Conservation (phyloP, 2,329 filamentous ascomycete genomes). For the Colletotrichum lini region DNA sequence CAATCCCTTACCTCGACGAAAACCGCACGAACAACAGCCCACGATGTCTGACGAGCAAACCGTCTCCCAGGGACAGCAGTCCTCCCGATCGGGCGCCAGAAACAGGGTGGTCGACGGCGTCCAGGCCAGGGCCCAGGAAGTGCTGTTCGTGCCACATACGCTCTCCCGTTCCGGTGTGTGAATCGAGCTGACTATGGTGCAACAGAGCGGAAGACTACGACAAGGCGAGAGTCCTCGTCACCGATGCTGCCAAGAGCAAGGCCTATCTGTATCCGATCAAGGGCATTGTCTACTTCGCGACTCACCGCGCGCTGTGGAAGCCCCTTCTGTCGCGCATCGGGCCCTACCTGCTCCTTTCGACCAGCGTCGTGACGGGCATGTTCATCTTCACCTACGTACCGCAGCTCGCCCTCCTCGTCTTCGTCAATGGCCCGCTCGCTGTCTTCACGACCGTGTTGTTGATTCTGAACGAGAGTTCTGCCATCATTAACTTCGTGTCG, state of each 20-base stretch:
- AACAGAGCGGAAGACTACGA: conserved; percentile 78
- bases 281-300: conserved; percentile 73
- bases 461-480: conserved; percentile 74
- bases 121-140: conserved; percentile 63
- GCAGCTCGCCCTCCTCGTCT: conserved; percentile 84
- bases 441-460: conserved; percentile 80
- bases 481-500: conserved; percentile 69
- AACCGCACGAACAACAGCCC: not conserved
- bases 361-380: conserved; percentile 82
- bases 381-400: conserved; percentile 90
- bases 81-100: conserved; percentile 20
- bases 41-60: conserved; percentile 36
- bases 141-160: conserved; percentile 56
- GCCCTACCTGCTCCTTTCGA: conserved; percentile 78
- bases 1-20: not conserved
- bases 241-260: conserved; percentile 80
- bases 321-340: conserved; percentile 69
- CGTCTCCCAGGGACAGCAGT: conserved; percentile 28
- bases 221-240: conserved; percentile 73
- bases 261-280: conserved; percentile 85
- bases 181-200: conserved; percentile 36
- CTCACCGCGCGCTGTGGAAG: conserved; percentile 70
- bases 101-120: conserved; percentile 55
- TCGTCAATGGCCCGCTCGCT: conserved; percentile 87
- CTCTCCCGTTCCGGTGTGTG: too few relatives aligned